Conservation (phyloP, 495 filamentous ascomycete species). For the Pseudoneurospora amorphoporcata region DNA sequence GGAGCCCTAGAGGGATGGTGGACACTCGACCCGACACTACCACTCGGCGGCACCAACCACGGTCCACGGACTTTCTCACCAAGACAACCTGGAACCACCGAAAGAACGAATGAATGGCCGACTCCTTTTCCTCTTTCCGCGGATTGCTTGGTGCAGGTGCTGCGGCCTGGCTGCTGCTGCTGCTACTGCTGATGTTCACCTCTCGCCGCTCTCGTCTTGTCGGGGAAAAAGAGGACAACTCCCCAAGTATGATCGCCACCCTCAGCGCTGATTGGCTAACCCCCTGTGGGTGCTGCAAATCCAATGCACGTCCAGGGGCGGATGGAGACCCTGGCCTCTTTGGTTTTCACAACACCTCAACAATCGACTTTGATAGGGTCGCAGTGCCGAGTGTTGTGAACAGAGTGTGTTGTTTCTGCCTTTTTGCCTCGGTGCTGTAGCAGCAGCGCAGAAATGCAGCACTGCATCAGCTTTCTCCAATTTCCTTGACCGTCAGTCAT, state of each 20-base stretch:
- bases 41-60: background rate
- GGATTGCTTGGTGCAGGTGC: background rate
- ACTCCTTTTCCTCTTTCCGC: background rate
- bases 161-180: background rate
- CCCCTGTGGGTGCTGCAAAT: background rate
- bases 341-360: background rate
- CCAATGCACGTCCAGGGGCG: conserved; percentile 9
- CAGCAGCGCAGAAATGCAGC: background rate
- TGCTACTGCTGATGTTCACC: background rate
- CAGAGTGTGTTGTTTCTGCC: background rate
- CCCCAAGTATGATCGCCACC: conserved; percentile 25
- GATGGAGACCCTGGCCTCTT: conserved; percentile 3
- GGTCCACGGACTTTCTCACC: background rate
- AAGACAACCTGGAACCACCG: background rate
- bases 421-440: background rate
- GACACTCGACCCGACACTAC: background rate
- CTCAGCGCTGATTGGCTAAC: conserved; percentile 17
- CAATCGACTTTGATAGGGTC: background rate
- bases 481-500: background rate
- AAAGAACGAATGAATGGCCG: background rate
- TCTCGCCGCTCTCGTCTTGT: background rate
- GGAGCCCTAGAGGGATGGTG: background rate
- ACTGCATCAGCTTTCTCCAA: background rate
- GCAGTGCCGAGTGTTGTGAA: background rate
- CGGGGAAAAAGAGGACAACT: background rate